These are phyloP conservation scores for Talaromyces nanjingensis DNA, from an alignment of 495 filamentous ascomycete genomes.

Conservation along the genomic window DNA sequence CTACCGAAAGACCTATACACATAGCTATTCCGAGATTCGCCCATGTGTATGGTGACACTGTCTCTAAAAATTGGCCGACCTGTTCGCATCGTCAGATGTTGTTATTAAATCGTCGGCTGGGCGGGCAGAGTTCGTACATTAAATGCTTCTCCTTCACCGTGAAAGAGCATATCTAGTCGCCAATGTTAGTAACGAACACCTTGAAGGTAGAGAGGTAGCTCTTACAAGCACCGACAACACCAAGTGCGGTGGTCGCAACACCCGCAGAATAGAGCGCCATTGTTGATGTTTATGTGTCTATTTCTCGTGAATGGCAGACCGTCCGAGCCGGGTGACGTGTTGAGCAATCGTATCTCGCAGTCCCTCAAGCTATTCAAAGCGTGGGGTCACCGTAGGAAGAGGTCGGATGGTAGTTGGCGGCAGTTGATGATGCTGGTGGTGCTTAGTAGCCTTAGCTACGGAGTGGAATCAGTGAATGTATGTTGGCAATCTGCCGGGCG, in stretches of 20 bases:
- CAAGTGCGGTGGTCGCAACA: constrained; percentile 61
- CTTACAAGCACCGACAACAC: constrained; percentile 87
- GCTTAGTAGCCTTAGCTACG: not conserved
- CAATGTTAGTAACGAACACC: constrained; percentile 27
- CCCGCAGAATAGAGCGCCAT: constrained; percentile 63
- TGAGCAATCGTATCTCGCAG: not conserved
- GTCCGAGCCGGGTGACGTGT: not conserved
- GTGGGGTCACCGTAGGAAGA: not conserved
- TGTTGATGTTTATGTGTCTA: constrained; percentile 15
- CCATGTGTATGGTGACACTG: constrained; percentile 90
- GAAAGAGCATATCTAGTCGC: constrained; percentile 88
- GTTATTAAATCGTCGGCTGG: not conserved
- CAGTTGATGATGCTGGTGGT: constrained; percentile 19
- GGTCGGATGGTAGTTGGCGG: not conserved
- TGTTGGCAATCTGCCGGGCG: constrained; percentile 9
- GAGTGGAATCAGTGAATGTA: not conserved
- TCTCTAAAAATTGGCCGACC: constrained; percentile 93
- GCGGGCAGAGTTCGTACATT: constrained; percentile 57
- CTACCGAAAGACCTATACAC: constrained; percentile 91
- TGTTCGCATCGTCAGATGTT: constrained; percentile 22
- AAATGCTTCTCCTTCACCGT: constrained; percentile 90
- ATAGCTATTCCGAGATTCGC: constrained; percentile 84
- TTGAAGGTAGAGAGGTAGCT: constrained; percentile 14
- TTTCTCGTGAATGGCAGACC: not conserved
- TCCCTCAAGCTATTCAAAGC: not conserved